Conservation (phyloP, 352 stramenopile species). For the Phytophthora quininea region DNA sequence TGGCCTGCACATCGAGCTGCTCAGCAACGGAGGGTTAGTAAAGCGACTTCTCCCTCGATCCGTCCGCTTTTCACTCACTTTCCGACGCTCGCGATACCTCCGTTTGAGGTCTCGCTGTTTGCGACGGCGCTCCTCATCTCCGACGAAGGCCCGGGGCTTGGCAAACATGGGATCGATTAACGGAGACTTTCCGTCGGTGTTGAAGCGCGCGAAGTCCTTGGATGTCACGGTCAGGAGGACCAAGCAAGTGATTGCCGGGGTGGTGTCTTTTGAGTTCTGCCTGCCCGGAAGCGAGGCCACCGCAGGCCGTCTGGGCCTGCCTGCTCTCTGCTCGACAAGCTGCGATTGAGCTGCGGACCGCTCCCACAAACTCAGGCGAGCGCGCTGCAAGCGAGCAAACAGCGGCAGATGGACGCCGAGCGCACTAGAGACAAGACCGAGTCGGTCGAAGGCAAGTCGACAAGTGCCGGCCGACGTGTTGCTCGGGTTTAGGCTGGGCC, state of each 20-base stretch:
- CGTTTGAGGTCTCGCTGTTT: constrained; percentile 51
- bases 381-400: constrained; percentile 17
- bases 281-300: neutral
- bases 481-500: constrained; percentile 8
- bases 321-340: constrained; percentile 22
- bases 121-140: constrained; percentile 36
- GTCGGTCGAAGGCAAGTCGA: constrained; percentile 12
- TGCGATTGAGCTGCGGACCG: constrained; percentile 13
- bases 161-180: constrained; percentile 21
- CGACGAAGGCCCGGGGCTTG: constrained; percentile 31
- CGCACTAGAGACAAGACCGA: constrained; percentile 16
- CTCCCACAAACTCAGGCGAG: constrained; percentile 14
- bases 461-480: constrained; percentile 17
- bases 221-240: constrained; percentile 17
- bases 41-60: too few species aligned
- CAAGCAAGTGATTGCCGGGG: constrained; percentile 37
- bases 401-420: constrained; percentile 19
- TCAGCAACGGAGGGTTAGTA: constrained; percentile 12
- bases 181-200: constrained; percentile 12
- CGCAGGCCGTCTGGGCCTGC: constrained; percentile 3
- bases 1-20: constrained; percentile 49
- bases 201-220: constrained; percentile 13
- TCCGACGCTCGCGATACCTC: constrained; percentile 41
- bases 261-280: neutral
- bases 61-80: constrained; percentile 21